Conservation (phyloP, 495 filamentous ascomycete genomes). For the Durotheca rogersii region DNA sequence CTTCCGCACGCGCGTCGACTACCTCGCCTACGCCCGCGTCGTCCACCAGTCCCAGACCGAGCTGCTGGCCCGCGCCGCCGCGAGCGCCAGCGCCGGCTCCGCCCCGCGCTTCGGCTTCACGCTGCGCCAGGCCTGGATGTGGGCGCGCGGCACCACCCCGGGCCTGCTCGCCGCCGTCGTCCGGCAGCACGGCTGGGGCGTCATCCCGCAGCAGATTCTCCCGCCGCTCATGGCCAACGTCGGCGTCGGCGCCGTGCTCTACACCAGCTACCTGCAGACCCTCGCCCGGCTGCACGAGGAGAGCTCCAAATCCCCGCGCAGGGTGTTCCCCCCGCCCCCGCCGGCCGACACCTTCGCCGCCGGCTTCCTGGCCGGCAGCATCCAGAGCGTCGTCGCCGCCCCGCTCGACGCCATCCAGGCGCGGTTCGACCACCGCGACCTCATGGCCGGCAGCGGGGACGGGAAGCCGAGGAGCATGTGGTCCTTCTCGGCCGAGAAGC, state of each 20-base stretch:
- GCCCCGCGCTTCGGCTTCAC: conserved; percentile 31
- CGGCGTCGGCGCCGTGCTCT: conserved; percentile 79
- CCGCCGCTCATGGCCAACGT: conserved; percentile 86
- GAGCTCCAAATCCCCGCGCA: conserved; percentile 63
- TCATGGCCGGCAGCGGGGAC: conserved; percentile 56
- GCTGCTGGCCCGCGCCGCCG: conserved; percentile 24
- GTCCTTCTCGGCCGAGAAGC: conserved; percentile 71
- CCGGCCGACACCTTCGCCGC: conserved; percentile 67
- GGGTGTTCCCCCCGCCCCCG: conserved; percentile 73
- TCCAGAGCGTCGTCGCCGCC: conserved; percentile 79
- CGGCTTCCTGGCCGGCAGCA: conserved; percentile 71
- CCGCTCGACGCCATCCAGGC: conserved; percentile 88
- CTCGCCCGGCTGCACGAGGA: conserved; percentile 72
- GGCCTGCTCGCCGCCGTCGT: conserved; percentile 79
- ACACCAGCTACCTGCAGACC: conserved; percentile 83
- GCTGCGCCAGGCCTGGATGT: conserved; percentile 50
- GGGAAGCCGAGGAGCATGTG: conserved; percentile 74
- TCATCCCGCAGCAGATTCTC: conserved; percentile 84
- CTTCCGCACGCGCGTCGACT: conserved; percentile 86
- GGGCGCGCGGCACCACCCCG: conserved; percentile 72
- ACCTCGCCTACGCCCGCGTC: conserved; percentile 53
- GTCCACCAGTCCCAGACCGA: conserved; percentile 38
- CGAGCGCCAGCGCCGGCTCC: conserved; percentile 25
- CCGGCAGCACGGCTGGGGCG: conserved; percentile 75
- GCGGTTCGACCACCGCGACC: conserved; percentile 69